Percentiles rank a stretch among this genome's conserved stretches.
Evolutionary conservation across 768 basidiomycete species (phyloP).

Genomic region (Boletus pseudo-olivaceus): DNA sequence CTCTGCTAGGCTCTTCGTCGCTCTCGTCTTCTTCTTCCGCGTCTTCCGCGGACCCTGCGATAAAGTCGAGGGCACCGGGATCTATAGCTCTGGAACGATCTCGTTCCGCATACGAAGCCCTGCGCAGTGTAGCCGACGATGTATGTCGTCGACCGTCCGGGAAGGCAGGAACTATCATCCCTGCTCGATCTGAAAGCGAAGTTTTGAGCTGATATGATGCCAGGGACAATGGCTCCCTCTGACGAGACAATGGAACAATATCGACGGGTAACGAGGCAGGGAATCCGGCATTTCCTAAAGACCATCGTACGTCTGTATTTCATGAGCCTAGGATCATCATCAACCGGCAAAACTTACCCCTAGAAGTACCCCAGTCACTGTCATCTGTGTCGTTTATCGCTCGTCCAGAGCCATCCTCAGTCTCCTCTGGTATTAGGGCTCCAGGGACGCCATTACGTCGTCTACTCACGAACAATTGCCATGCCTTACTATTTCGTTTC

Average conservation of each 20-base stretch:
- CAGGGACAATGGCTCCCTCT: conserved; percentile 42
- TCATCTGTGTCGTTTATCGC: conserved; percentile 16
- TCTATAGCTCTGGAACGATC: conserved; percentile 63
- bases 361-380: conserved; percentile 24
- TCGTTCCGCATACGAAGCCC: conserved; percentile 63
- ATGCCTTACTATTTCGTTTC: conserved; percentile 60
- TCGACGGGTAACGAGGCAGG: conserved; percentile 62
- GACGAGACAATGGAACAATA: conserved; percentile 41
- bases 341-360: conserved; percentile 19
- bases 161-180: conserved; percentile 29
- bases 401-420: conserved; percentile 27
- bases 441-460: conserved; percentile 28
- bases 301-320: conserved; percentile 23
- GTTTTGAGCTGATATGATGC: conserved; percentile 59
- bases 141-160: conserved; percentile 16
- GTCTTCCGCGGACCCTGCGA: conserved; percentile 47
- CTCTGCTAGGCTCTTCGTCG: conserved; percentile 20
- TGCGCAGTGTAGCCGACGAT: conserved; percentile 53
- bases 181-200: conserved; percentile 38
- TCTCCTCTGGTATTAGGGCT: conserved; percentile 35
- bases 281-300: conserved; percentile 33
- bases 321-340: conserved; percentile 7
- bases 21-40: conserved; percentile 38
- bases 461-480: conserved; percentile 54
- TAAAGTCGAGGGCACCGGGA: conserved; percentile 66